These are phyloP conservation scores for Allium fistulosum DNA, from an alignment of 106 monocot genomes.

Conservation along the genomic window DNA sequence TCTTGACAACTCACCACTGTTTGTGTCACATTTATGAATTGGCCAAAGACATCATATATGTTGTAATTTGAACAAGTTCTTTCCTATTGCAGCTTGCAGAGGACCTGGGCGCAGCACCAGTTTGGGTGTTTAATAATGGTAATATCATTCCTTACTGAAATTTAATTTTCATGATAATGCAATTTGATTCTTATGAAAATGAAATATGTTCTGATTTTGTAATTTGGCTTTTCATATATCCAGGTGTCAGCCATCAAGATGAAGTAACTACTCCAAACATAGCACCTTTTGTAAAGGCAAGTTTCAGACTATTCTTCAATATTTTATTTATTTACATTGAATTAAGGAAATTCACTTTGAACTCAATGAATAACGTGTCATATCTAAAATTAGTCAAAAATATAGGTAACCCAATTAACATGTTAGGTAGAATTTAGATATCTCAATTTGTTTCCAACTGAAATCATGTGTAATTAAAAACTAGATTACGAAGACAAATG, in stretches of 20 bases:
- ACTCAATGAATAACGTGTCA: too few species aligned
- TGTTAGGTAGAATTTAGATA: neutral
- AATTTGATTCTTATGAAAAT: neutral
- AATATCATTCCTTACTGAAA: slow-evolving; percentile 3
- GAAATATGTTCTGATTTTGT: neutral
- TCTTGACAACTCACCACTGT: too few species aligned
- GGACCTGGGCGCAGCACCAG: slow-evolving; percentile 67
- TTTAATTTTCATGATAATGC: neutral
- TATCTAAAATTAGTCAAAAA: too few species aligned
- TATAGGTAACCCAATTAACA: too few species aligned
- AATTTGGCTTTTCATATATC: slow-evolving; percentile 10
- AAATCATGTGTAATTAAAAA: too few species aligned
- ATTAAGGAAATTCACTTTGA: too few species aligned
- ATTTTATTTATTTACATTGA: too few species aligned
- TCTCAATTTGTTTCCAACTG: too few species aligned
- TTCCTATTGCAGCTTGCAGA: slow-evolving; percentile 61
- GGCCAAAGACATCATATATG: too few species aligned
- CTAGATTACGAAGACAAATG: too few species aligned
- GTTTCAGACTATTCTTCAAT: slow-evolving; percentile 3
- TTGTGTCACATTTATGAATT: too few species aligned
- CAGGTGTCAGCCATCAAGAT: slow-evolving; percentile 83
- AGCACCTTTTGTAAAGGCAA: slow-evolving; percentile 63
- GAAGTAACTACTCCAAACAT: slow-evolving; percentile 61
- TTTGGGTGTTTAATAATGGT: slow-evolving; percentile 97
- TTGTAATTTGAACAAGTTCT: too few species aligned